Base-by-base conservation (phyloP, 1,284 basidiomycete species). In the Ceratorhiza oryzae-sativae region DNA sequence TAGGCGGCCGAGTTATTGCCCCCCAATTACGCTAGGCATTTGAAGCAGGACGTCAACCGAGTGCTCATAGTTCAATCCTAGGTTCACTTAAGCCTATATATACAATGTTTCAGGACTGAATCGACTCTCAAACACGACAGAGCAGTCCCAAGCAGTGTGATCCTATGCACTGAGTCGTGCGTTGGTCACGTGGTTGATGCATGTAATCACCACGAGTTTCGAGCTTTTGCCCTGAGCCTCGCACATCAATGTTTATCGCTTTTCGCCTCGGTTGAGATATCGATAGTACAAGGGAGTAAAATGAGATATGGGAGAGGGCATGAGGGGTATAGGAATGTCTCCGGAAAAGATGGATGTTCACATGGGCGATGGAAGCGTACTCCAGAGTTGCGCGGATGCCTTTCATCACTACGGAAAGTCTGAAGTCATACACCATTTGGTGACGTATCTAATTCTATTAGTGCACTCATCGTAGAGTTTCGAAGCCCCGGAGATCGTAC, bases 141-240 rank as follows among this genome's bases (percentile, higher is more conserved):
- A 49, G 46, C n/a, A 23, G 46, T 23, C n/a, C 46, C 46, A 23
- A 23, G 25, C 23, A 49, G 25, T 49, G 3, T 49, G n/a, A 3
- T 23, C 30, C 10, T 53, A 53, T 53, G 49, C 49, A 18, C 25
- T 1, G 49, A 53, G 9, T 2, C 23, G 23, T 27, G 13, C 25
- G 23, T 10, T 3, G 10, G 49, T 53, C 49, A 53, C 49, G 49
- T 53, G 49, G 25, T 27, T 13, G 23, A 10, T 27, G 49, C 49
- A 53, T 53, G 49, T 53, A 53, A 53, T 53, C 25, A 53, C 49
- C 49, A 53, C 49, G 49, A 53, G 49, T 53, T 53, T 53, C 49
- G 30, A 30, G 49, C 49, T 53, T 53, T 20, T 18, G 49, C 49
- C 49, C 25, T 30, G 49, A 53, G 25, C 25, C 49, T 23, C 49